phyloP scores from a whole-genome alignment of 73 alveolate genomes.

The Paramecium sonneborni region DNA sequence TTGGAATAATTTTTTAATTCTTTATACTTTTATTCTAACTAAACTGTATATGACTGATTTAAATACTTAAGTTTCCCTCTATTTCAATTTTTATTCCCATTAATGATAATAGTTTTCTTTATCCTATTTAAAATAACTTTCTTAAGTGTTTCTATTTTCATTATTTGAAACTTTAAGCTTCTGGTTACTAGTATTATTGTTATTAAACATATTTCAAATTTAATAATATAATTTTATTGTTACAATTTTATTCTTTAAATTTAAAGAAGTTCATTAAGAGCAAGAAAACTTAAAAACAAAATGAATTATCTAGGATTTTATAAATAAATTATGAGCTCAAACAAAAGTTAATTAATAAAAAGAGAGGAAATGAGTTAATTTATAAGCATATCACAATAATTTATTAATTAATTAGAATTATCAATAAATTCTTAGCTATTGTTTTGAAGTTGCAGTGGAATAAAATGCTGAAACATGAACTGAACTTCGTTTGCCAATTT shows the following conservation, averaged over 20 bases:
- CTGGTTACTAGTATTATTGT: background rate
- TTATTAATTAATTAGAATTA: background rate
- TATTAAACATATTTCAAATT: background rate
- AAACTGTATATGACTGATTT: background rate
- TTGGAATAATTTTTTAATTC: background rate
- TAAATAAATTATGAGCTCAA: too few relatives aligned
- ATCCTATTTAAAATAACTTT: background rate
- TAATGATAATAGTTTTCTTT: background rate
- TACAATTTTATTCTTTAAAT: background rate
- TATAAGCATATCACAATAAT: background rate
- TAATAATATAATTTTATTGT: background rate
- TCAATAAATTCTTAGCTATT: background rate
- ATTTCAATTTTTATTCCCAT: slow-evolving; percentile 2
- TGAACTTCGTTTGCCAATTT: background rate
- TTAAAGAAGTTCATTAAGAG: background rate
- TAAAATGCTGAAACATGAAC: background rate
- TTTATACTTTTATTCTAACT: background rate
- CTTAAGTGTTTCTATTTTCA: background rate
- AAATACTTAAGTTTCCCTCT: slow-evolving; percentile 27
- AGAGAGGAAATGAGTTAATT: too few relatives aligned
- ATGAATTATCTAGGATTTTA: too few relatives aligned
- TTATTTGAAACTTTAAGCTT: background rate
- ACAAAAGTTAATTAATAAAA: too few relatives aligned
- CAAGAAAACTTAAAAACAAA: background rate
- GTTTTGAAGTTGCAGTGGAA: background rate